A percentile compares a stretch with the other conserved stretches of the same genome.
These are phyloP conservation scores for Sanghuangporus weigelae DNA, from an alignment of 1,284 basidiomycete species.

Conservation along the genomic window DNA sequence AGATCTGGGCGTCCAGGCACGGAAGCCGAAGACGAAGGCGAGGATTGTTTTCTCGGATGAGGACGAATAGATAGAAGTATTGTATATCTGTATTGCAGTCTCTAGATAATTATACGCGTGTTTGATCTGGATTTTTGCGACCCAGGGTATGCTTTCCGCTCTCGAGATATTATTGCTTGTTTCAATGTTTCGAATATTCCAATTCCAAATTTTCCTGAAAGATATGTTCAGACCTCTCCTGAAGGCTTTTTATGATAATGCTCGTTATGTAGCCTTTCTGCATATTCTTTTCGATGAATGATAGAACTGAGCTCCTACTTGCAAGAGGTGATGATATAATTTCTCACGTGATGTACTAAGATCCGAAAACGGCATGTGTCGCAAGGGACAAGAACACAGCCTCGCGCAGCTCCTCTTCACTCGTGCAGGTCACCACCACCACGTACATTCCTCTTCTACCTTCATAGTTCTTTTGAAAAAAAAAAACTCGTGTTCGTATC, in stretches of 20 bases:
- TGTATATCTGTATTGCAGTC: neutral
- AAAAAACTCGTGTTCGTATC: neutral
- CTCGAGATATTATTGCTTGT: neutral
- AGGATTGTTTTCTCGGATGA: slow-evolving; percentile 14
- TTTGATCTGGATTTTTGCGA: too few species aligned
- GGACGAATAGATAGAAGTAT: slow-evolving; percentile 1
- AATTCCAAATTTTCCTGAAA: too few species aligned
- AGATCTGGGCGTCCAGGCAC: neutral
- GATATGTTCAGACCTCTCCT: too few species aligned
- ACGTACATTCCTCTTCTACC: neutral
- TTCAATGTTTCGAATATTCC: neutral
- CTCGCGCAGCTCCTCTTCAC: neutral
- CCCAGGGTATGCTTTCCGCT: too few species aligned
- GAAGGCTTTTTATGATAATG: too few species aligned
- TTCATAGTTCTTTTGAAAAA: neutral
- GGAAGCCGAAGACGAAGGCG: slow-evolving; percentile 6
- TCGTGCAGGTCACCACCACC: slow-evolving; percentile 2
- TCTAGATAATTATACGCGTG: too few species aligned
- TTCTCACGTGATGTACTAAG: neutral
- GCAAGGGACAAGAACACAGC: neutral
- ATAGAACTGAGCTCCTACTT: too few species aligned
- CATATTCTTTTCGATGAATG: too few species aligned
- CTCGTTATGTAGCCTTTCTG: too few species aligned
- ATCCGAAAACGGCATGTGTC: neutral
- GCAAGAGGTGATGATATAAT: neutral